These are phyloP conservation scores for Alliaria petiolata DNA, from an alignment of 345 rosid genomes.

Conservation along the genomic window DNA sequence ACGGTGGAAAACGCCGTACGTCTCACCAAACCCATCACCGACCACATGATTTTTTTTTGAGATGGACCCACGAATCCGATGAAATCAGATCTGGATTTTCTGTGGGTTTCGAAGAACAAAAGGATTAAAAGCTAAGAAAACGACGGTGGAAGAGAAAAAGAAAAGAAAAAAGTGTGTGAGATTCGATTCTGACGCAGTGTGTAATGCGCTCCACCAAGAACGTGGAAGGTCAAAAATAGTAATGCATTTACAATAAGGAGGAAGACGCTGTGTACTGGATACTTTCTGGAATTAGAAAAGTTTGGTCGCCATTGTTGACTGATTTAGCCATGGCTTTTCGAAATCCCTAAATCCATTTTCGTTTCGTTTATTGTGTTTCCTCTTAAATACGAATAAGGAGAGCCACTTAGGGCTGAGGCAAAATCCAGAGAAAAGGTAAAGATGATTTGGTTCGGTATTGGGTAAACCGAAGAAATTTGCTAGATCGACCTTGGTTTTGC, in stretches of 20 bases:
- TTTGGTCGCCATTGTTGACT: slow-evolving; percentile 26
- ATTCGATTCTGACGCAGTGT: slow-evolving; percentile 24
- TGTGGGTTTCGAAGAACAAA: background rate
- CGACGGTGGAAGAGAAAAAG: background rate
- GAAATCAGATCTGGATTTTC: slow-evolving; percentile 16
- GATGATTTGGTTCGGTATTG: background rate
- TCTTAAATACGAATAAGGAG: background rate
- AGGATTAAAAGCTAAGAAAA: background rate
- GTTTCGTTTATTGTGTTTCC: background rate
- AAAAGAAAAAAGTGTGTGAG: background rate
- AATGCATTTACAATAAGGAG: slow-evolving; percentile 3
- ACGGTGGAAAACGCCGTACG: slow-evolving; percentile 24
- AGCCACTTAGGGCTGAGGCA: background rate
- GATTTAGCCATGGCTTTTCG: slow-evolving; percentile 25
- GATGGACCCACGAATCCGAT: slow-evolving; percentile 11
- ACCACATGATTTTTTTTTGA: no score
- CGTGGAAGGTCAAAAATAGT: slow-evolving; percentile 19
- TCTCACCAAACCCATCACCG: slow-evolving; percentile 20
- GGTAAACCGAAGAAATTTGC: background rate
- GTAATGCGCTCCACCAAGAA: slow-evolving; percentile 5
- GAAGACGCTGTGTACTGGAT: slow-evolving; percentile 9
- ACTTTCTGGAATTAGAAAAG: slow-evolving; percentile 16
- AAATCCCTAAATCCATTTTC: slow-evolving; percentile 8
- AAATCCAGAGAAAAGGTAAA: background rate
- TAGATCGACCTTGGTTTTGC: background rate